phyloP scores from a whole-genome alignment of 2,329 filamentous ascomycete species.

The Aspergillus sergii region DNA sequence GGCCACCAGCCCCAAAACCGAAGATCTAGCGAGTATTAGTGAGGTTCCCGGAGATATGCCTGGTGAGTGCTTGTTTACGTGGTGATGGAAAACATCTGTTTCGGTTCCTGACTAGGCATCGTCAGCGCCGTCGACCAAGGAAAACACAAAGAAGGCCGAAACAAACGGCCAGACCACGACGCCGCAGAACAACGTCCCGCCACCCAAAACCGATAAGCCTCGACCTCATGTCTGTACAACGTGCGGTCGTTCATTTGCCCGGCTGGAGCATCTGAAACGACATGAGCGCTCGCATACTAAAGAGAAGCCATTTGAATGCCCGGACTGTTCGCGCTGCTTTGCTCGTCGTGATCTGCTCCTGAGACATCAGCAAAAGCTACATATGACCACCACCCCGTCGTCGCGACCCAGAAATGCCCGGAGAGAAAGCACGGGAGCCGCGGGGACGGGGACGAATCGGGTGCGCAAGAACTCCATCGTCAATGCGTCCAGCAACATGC shows the following conservation, averaged over 20 bases:
- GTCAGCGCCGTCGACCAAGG: slow-evolving; percentile 27
- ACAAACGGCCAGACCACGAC: slow-evolving; percentile 29
- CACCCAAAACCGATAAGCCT: slow-evolving; percentile 95
- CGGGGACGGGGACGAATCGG: slow-evolving; percentile 66
- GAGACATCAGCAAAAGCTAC: slow-evolving; percentile 96
- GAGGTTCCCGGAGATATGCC: slow-evolving; percentile 41
- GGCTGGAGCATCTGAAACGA: slow-evolving; percentile 93
- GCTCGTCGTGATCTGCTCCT: slow-evolving; percentile 88
- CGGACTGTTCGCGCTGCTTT: slow-evolving; percentile 92
- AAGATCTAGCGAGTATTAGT: slow-evolving; percentile 45
- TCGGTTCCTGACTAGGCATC: slow-evolving; percentile 8
- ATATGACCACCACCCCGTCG: slow-evolving; percentile 87
- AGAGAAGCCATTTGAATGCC: slow-evolving; percentile 97
- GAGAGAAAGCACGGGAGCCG: slow-evolving; percentile 81
- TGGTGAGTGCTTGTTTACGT: slow-evolving; percentile 37
- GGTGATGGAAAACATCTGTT: slow-evolving; percentile 2
- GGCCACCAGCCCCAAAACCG: slow-evolving; percentile 37
- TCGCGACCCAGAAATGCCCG: slow-evolving; percentile 79
- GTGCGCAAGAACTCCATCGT: slow-evolving; percentile 93
- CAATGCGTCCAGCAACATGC: slow-evolving; percentile 63
- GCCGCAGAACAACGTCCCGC: slow-evolving; percentile 54
- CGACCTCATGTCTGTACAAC: slow-evolving; percentile 91
- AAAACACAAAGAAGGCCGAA: slow-evolving; percentile 34
- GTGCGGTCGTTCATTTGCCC: slow-evolving; percentile 88
- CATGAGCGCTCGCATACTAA: slow-evolving; percentile 98